A percentile compares a stretch with the other conserved stretches of the same genome.
These are phyloP conservation scores for Alternaria atra DNA, from an alignment of 2,329 filamentous ascomycete genomes.

Conservation along the genomic window DNA sequence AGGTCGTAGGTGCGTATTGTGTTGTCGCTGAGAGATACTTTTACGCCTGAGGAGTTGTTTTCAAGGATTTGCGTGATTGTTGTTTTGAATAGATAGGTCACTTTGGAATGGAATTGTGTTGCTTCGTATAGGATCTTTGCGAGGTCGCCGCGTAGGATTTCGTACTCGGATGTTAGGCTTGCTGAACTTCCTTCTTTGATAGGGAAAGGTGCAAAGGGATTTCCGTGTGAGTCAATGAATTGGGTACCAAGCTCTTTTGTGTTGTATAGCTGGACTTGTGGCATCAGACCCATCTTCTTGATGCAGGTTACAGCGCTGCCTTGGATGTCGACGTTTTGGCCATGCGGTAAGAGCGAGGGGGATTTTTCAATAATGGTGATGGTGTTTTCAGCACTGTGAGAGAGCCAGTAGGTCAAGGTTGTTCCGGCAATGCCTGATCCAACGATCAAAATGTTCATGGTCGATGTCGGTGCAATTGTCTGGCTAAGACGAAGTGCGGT, in stretches of 20 bases:
- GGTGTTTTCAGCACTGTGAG: background rate
- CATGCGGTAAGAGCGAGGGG: background rate
- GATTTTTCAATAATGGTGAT: background rate
- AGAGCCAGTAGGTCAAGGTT: background rate
- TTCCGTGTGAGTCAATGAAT: background rate
- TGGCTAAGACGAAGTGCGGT: background rate
- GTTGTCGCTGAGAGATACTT: slow-evolving; percentile 48
- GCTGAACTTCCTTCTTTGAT: background rate
- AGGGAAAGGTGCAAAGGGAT: slow-evolving; percentile 39
- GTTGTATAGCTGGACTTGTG: background rate
- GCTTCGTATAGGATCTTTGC: background rate
- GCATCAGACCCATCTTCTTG: background rate
- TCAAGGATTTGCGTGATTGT: background rate
- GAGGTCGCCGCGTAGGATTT: background rate
- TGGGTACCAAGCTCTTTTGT: background rate
- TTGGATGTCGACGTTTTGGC: background rate
- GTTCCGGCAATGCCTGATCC: background rate
- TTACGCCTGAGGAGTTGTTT: background rate
- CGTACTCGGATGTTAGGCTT: background rate
- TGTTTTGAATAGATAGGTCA: background rate
- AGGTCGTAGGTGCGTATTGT: slow-evolving; percentile 59
- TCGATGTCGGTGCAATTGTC: background rate
- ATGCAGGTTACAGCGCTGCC: background rate
- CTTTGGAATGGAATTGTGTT: background rate
- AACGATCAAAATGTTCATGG: background rate